Conservation (phyloP, 2,329 filamentous ascomycete genomes). For the Colletotrichum eremochloae region DNA sequence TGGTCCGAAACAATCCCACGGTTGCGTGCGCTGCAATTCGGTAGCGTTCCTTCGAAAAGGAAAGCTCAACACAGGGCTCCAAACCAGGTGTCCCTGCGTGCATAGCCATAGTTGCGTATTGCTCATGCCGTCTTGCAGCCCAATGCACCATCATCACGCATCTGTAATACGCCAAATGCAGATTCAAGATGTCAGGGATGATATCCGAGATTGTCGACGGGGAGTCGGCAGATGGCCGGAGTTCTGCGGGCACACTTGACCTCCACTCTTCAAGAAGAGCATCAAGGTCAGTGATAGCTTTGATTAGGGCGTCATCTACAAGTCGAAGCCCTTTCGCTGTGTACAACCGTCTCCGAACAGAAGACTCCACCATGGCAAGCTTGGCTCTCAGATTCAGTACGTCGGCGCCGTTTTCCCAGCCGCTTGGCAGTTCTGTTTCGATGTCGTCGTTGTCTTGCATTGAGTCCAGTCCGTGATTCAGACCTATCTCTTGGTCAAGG, state of each 20-base stretch:
- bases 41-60: constrained; percentile 26
- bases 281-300: constrained; percentile 37
- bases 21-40: constrained; percentile 34
- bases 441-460: constrained; percentile 35
- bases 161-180: constrained; percentile 38
- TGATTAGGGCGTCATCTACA: constrained; percentile 20
- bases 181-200: constrained; percentile 28
- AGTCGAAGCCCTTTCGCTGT: constrained; percentile 36
- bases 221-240: constrained; percentile 29
- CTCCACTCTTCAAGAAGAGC: constrained; percentile 38
- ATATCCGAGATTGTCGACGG: constrained; percentile 10
- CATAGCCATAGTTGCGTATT: constrained; percentile 8
- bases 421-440: constrained; percentile 33
- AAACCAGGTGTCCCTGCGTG: constrained; percentile 18
- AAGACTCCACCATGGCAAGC: constrained; percentile 41
- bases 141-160: constrained; percentile 37
- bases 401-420: constrained; percentile 10
- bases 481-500: constrained; percentile 31
- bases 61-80: constrained; percentile 26
- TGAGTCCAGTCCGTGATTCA: constrained; percentile 36
- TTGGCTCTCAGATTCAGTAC: constrained; percentile 32
- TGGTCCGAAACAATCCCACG: constrained; percentile 21
- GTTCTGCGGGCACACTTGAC: constrained; percentile 17
- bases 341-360: constrained; percentile 32
- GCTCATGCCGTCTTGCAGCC: constrained; percentile 27